Base-by-base conservation (phyloP, 2,329 filamentous ascomycete genomes). In the Trichoderma arundinaceum region DNA sequence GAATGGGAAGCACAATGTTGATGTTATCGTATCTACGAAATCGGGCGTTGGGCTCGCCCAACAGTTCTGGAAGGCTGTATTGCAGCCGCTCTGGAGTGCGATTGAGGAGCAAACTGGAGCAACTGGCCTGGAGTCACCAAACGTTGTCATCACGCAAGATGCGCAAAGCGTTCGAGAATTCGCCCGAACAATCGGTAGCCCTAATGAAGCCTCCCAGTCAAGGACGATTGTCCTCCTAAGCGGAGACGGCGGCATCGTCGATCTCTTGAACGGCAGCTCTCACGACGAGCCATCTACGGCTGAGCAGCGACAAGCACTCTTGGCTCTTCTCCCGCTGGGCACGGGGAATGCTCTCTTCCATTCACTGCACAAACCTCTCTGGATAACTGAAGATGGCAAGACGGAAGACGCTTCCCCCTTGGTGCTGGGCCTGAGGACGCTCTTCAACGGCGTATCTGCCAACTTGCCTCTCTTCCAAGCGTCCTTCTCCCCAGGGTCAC, bases 171-270 rank as follows among this genome's bases (percentile, higher is more conserved):
- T 97, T 46, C 80, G 82, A 6, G 80, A 90, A 1, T 86, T 96
- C 61, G 86, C 90, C 0, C 71, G 69, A 12, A 75, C 22, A 5
- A n/a, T 60, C n/a, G 22, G 39, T 43, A 19, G 19, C 7, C 51
- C 57, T 9, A 22, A 57, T 5, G 19, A 8, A 17, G 46, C 2
- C n/a, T 39, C 1, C 13, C 74, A n/a, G 9, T 64, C 65, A n/a
- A 64, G 68, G 60, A 88, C 88, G 0, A 82, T 97, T 32, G 78
- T 97, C 35, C 83, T 98, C 12, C 82, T 97, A 5, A 94, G 91
- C 56, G 94, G 94, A 7, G 94, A 98, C 75, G 94, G 94, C 13
- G 94, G 93, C 6, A 77, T 96, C 2, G 85, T 93, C 17, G 94
- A 98, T 71, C 81, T 95, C 1, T 81, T 97, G 66, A 96, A 97